phyloP scores from a whole-genome alignment of 352 stramenopile species.

The Globisporangium barbulae region DNA sequence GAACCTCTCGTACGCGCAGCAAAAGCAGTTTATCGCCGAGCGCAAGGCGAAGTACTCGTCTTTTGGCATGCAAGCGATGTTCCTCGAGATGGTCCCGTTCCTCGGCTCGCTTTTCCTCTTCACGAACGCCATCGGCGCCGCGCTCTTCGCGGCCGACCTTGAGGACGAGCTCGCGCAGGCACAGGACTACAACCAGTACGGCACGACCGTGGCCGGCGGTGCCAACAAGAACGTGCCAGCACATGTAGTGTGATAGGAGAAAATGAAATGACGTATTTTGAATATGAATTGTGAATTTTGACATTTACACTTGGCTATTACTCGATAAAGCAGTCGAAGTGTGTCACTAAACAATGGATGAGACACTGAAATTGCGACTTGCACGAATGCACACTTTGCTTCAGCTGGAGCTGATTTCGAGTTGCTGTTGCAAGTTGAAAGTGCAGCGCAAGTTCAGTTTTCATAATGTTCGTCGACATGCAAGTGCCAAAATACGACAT shows the following conservation, averaged over 20 bases:
- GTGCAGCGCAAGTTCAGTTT: too few species aligned
- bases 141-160: slow-evolving; percentile 61
- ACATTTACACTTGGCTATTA: not conserved
- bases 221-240: slow-evolving; percentile 7
- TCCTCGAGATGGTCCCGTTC: slow-evolving; percentile 72
- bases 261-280: too few species aligned
- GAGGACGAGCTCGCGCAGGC: slow-evolving; percentile 37
- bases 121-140: slow-evolving; percentile 67
- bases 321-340: too few species aligned
- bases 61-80: slow-evolving; percentile 70
- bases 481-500: too few species aligned
- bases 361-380: too few species aligned
- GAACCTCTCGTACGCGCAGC: slow-evolving; percentile 48
- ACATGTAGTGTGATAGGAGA: slow-evolving; percentile 1
- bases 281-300: not conserved
- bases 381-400: too few species aligned
- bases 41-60: slow-evolving; percentile 55
- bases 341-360: too few species aligned
- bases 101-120: slow-evolving; percentile 65
- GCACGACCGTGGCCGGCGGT: not conserved
- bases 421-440: too few species aligned
- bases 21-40: slow-evolving; percentile 44
- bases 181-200: slow-evolving; percentile 2
- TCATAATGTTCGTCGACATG: too few species aligned
- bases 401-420: too few species aligned